Evolutionary conservation across 1,284 basidiomycete genomes (phyloP).

Genomic region (Cutaneotrichosporon cutaneum): DNA sequence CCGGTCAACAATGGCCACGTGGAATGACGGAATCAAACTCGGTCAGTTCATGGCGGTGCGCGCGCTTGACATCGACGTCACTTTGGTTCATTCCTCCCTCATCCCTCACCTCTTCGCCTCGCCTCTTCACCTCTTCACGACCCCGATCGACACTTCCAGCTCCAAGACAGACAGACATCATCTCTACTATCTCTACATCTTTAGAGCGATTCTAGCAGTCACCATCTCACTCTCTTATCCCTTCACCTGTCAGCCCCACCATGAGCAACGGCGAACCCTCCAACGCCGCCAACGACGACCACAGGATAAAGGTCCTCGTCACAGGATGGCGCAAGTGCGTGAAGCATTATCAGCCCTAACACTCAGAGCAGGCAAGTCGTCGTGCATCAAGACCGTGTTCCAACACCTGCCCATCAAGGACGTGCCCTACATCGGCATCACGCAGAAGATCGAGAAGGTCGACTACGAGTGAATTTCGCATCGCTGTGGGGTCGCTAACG

Average conservation of each 20-base stretch:
- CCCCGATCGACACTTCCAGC: too few species aligned
- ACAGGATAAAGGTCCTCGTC: slow-evolving; percentile 64
- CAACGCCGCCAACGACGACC: not conserved
- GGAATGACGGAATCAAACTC: not conserved
- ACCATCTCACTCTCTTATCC: not conserved
- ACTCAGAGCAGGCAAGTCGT: slow-evolving; percentile 83
- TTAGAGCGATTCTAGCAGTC: too few species aligned
- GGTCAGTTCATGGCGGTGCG: too few species aligned
- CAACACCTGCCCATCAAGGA: slow-evolving; percentile 79
- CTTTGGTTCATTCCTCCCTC: not conserved
- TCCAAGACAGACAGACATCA: too few species aligned
- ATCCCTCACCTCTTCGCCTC: too few species aligned
- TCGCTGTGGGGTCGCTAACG: not conserved
- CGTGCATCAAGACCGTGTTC: slow-evolving; percentile 87
- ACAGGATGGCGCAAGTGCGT: slow-evolving; percentile 73
- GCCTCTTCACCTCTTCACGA: too few species aligned
- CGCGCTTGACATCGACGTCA: not conserved
- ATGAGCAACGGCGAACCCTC: slow-evolving; percentile 1
- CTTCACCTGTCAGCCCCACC: not conserved
- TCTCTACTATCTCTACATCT: too few species aligned
- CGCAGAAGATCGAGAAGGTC: slow-evolving; percentile 71
- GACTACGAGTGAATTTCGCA: slow-evolving; percentile 68
- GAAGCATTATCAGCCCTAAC: not conserved
- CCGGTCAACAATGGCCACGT: too few species aligned
- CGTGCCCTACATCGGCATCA: slow-evolving; percentile 87